Base-by-base conservation (phyloP, 306 rosid genomes). In the Erythrophleum fordii region DNA sequence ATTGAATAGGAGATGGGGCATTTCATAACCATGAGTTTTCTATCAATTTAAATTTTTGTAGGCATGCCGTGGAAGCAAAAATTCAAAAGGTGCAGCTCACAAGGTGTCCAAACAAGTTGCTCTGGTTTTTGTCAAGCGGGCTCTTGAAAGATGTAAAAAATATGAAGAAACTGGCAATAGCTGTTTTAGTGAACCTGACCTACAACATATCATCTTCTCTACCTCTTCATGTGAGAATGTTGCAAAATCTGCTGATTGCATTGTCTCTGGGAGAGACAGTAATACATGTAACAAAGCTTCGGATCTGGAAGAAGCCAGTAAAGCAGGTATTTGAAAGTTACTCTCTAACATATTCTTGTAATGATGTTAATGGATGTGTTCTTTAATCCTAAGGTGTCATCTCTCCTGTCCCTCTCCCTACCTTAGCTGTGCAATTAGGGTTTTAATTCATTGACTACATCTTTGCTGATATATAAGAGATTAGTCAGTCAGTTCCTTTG, bases 151-250 rank as follows among this genome's bases (percentile, higher is more conserved):
- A 77, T 93, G 97, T 78, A n/a, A 89, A 72, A 60, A 83, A 79
- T 88, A 90, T 86, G 93, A 93, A 86, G 91, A 93, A 74, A 78
- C 82, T 55, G 90, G 94, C 35, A 66, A 81, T 74, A 90, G 89
- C 90, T 93, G 98, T 89, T 91, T 93, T 83, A 88, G 73, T 80
- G 97, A 93, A 74, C 88, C 92, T 45, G 75, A 87, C 76, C 86
- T 91, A 58, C 90, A 83, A 84, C 82, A 85, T 79, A 72, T 90
- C n/a, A 48, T 93, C 72, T 85, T 87, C 60, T 68, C 94, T 46
- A 53, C 83, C 64, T 82, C 86, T 42, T 67, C 91, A 16, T 28
- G 66, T 61, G 85, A 84, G 80, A 82, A 83, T 58, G 89, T 83
- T 70, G 79, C 85, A 53, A 88, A 90, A 68, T 85, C 90, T 22